These are phyloP conservation scores for Nicotiana noctiflora DNA, from an alignment of 257 asterid genomes.

Conservation along the genomic window DNA sequence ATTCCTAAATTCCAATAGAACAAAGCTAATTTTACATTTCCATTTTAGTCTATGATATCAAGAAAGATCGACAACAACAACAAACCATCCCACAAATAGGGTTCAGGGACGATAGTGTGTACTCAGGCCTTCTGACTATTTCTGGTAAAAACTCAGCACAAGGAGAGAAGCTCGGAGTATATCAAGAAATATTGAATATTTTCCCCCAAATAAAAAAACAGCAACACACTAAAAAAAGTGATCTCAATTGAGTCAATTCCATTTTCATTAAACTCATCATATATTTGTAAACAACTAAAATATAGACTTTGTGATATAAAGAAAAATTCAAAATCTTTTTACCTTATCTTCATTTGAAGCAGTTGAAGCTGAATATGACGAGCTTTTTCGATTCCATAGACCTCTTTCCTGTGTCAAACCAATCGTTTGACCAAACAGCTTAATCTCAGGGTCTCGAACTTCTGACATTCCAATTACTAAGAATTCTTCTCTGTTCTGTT, in stretches of 20 bases:
- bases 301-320: not conserved
- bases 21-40: not conserved
- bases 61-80: not conserved
- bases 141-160: too few species aligned
- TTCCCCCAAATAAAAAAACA: not conserved
- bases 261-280: constrained; percentile 1
- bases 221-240: not conserved
- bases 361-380: not conserved
- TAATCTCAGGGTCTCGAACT: constrained; percentile 44
- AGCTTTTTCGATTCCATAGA: too few species aligned
- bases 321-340: not conserved
- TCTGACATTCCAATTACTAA: constrained; percentile 37
- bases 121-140: too few species aligned
- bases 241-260: not conserved
- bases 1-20: not conserved
- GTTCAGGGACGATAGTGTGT: too few species aligned
- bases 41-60: not conserved
- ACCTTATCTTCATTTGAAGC: constrained; percentile 52
- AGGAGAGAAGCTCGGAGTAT: too few species aligned
- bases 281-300: not conserved
- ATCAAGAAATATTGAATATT: not conserved
- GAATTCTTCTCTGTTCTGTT: constrained; percentile 4
- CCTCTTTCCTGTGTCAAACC: constrained; percentile 15
- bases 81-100: too few species aligned
- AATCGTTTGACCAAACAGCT: constrained; percentile 78